Evolutionary conservation across 2,329 filamentous ascomycete species (phyloP), one percentile per base, ranked within the genome.

Genomic region (Pseudogymnoascus sp.): DNA sequence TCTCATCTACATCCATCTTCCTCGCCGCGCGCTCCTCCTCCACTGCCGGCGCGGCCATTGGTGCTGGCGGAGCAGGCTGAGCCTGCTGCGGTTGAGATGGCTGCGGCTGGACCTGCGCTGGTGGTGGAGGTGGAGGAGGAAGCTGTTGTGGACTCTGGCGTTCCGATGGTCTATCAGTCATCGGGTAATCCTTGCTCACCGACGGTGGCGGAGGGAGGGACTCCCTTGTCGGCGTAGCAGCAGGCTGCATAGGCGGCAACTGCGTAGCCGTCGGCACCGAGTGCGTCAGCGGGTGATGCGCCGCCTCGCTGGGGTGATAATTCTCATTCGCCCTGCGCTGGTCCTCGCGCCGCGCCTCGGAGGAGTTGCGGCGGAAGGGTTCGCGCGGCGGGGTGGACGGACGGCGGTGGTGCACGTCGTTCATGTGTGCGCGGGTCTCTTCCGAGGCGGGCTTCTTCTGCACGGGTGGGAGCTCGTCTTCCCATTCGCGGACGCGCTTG

Each of bases 1-100:
- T 90, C 74, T 99, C 95, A 69, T 99, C 93, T 19, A 97, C 90
- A 6, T 97, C 93, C 86, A 99, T 96, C 76, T 96, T 96, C 21
- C 95, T 84, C 19, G 92, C 91, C 35, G 95, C 92, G 62, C 86
- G 79, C 74, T 89, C 86, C 9, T 92, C 90, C 77, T 97, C 93
- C 64, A 87, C 87, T 17, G 81, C 75, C 19, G 82, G 78, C 1
- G 82, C 75, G 28, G 83, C 75, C 40, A 72, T 71, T 3, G 76
- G 77, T 33, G 80, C 78, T 26, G 79, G 70, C 40, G 76, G 73
- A 28, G 26, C 26, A 28, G 26, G 19, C 76, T 72, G 26, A 21
- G 78, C 72, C 38, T 80, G 78, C 33, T 67, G 66, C 21, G 69
- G 68, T 7, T 70, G 68, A 42, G 68, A 64, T 63, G 47, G 31